These are phyloP conservation scores for Lactuca saligna DNA, from an alignment of 129 eudicot species.

Conservation along the genomic window DNA sequence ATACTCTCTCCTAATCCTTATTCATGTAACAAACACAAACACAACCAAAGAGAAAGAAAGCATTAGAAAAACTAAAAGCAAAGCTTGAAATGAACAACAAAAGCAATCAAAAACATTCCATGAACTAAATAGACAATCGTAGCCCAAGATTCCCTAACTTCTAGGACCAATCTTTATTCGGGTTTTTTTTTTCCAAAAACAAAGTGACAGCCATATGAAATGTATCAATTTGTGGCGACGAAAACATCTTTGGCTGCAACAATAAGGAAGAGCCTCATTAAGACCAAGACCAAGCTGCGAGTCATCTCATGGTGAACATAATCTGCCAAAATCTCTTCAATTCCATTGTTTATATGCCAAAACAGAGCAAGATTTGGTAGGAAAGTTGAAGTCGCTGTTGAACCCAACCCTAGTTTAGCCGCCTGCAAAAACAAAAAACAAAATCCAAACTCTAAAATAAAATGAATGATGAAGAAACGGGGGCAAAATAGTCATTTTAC, in stretches of 20 bases:
- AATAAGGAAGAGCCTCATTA: slow-evolving; percentile 49
- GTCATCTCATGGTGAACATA: slow-evolving; percentile 59
- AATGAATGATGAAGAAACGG: no score
- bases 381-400: slow-evolving; percentile 27
- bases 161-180: slow-evolving; percentile 33
- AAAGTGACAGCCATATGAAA: slow-evolving; percentile 3
- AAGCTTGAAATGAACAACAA: slow-evolving; percentile 12
- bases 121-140: slow-evolving; percentile 25
- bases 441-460: no score
- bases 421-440: slow-evolving; percentile 12
- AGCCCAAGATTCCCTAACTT: slow-evolving; percentile 26
- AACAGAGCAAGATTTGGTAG: slow-evolving; percentile 38
- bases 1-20: no score
- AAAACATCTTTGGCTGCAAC: slow-evolving; percentile 53
- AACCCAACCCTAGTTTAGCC: slow-evolving; percentile 28
- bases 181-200: slow-evolving; percentile 8
- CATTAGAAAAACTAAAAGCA: background rate
- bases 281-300: slow-evolving; percentile 45
- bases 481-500: no score
- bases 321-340: slow-evolving; percentile 55
- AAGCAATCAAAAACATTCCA: slow-evolving; percentile 27
- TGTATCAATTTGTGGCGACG: slow-evolving; percentile 39
- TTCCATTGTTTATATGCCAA: slow-evolving; percentile 44
- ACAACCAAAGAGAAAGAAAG: background rate
- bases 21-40: no score